phyloP scores from a whole-genome alignment of 345 rosid species.

The Heritiera littoralis region DNA sequence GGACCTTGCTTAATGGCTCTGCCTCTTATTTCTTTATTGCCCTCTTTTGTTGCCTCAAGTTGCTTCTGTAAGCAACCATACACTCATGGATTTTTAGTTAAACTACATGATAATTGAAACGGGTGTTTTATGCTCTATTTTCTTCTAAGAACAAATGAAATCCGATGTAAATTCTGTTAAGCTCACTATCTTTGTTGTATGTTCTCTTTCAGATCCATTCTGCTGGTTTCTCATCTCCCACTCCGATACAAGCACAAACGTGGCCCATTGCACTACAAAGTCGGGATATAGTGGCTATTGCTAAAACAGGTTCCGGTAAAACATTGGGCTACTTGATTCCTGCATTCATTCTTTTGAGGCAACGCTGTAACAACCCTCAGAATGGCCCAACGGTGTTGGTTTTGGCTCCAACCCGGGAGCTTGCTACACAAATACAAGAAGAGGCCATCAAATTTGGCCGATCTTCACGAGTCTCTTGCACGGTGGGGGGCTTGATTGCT shows the following conservation, averaged over 20 bases:
- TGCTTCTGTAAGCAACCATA: constrained; percentile 86
- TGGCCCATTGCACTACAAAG: constrained; percentile 95
- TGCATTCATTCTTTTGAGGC: constrained; percentile 80
- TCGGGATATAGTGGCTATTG: constrained; percentile 94
- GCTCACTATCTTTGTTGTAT: constrained; percentile 17
- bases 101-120: constrained; percentile 12
- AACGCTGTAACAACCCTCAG: constrained; percentile 62
- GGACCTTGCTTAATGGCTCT: constrained; percentile 67
- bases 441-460: constrained; percentile 85
- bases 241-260: constrained; percentile 98
- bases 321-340: constrained; percentile 96
- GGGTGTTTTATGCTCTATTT: constrained; percentile 15
- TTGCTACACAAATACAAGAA: constrained; percentile 96
- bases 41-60: constrained; percentile 76
- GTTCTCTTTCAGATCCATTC: constrained; percentile 62
- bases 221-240: constrained; percentile 88
- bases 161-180: background rate
- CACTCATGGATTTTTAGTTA: constrained; percentile 40
- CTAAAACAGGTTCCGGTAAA: constrained; percentile 99
- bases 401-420: constrained; percentile 94
- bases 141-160: background rate
- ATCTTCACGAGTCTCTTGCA: constrained; percentile 83
- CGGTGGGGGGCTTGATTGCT: constrained; percentile 60
- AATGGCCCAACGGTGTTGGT: constrained; percentile 90
- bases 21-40: constrained; percentile 66